These are phyloP conservation scores for Colletotrichum tanaceti DNA, from an alignment of 2,329 filamentous ascomycete species.

Conservation along the genomic window DNA sequence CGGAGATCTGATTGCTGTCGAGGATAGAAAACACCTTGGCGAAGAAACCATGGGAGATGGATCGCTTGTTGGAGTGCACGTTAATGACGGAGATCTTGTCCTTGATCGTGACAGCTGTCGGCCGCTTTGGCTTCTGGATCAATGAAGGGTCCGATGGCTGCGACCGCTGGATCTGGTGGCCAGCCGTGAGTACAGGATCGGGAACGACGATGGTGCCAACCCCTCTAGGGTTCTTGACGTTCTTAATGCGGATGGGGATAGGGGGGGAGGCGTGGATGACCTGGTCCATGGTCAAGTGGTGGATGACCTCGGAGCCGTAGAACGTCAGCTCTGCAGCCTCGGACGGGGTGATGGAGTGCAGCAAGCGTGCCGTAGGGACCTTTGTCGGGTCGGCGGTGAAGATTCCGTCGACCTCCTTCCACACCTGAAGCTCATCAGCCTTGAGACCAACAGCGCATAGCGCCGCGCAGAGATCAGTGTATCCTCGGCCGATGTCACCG, in stretches of 20 bases:
- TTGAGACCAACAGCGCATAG: slow-evolving; percentile 89
- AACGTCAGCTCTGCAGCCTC: slow-evolving; percentile 97
- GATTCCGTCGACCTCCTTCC: slow-evolving; percentile 99
- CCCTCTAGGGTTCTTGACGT: slow-evolving; percentile 86
- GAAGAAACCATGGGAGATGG: slow-evolving; percentile 95
- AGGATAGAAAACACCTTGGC: slow-evolving; percentile 93
- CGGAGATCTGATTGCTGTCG: slow-evolving; percentile 86
- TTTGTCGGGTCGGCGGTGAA: slow-evolving; percentile 87
- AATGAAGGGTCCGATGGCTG: slow-evolving; percentile 54
- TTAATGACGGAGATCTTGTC: slow-evolving; percentile 97
- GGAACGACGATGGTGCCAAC: slow-evolving; percentile 86
- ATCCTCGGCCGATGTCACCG: slow-evolving; percentile 89
- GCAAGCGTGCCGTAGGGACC: slow-evolving; percentile 91
- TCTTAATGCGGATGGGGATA: slow-evolving; percentile 90
- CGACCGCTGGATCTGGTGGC: slow-evolving; percentile 69
- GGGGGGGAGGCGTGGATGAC: slow-evolving; percentile 82
- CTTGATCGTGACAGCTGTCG: slow-evolving; percentile 96
- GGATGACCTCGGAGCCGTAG: slow-evolving; percentile 95
- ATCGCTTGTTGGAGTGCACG: slow-evolving; percentile 96
- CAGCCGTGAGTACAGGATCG: slow-evolving; percentile 67
- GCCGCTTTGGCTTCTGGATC: slow-evolving; percentile 74
- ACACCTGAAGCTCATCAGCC: slow-evolving; percentile 92
- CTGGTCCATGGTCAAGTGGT: slow-evolving; percentile 99
- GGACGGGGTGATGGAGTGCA: slow-evolving; percentile 88
- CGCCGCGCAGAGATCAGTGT: slow-evolving; percentile 95